Evolutionary conservation across 805 yeast species (phyloP).

Genomic region (Metschnikowia peoriensis): DNA sequence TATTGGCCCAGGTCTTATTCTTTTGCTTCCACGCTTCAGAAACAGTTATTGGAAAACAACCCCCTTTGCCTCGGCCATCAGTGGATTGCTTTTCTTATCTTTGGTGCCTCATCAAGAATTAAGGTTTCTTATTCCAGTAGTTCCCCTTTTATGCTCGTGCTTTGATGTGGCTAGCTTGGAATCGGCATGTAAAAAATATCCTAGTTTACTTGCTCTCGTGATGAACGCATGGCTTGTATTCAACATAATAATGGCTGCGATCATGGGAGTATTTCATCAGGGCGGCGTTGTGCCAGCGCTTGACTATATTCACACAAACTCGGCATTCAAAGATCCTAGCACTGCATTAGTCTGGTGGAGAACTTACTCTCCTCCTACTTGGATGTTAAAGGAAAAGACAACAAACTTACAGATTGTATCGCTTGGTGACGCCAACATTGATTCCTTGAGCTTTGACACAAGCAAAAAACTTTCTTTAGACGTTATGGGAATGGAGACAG

Average conservation of each 20-base stretch:
- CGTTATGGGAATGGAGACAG: conserved; percentile 46
- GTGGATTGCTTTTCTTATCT: conserved; percentile 66
- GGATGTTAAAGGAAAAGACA: conserved; percentile 53
- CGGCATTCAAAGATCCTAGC: background rate
- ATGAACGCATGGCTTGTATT: conserved; percentile 58
- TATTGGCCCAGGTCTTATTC: conserved; percentile 68
- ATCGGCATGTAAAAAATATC: background rate
- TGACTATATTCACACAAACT: conserved; percentile 29
- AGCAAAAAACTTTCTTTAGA: conserved; percentile 27
- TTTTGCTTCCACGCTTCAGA: conserved; percentile 37
- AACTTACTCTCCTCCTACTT: conserved; percentile 90
- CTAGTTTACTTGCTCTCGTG: conserved; percentile 20
- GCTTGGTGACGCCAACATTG: conserved; percentile 11
- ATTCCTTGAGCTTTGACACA: background rate
- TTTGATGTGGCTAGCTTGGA: conserved; percentile 41
- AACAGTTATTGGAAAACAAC: conserved; percentile 46
- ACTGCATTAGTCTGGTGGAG: conserved; percentile 79
- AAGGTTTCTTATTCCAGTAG: conserved; percentile 76
- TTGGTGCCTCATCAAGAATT: conserved; percentile 88
- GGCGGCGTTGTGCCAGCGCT: conserved; percentile 82
- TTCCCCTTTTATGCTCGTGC: conserved; percentile 67
- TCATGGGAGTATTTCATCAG: conserved; percentile 86
- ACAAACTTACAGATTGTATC: conserved; percentile 17
- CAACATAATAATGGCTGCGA: conserved; percentile 53
- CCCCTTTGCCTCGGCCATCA: conserved; percentile 56